These are phyloP conservation scores for Crithidia sp. DNA, from an alignment of 208 protist species.

Conservation along the genomic window DNA sequence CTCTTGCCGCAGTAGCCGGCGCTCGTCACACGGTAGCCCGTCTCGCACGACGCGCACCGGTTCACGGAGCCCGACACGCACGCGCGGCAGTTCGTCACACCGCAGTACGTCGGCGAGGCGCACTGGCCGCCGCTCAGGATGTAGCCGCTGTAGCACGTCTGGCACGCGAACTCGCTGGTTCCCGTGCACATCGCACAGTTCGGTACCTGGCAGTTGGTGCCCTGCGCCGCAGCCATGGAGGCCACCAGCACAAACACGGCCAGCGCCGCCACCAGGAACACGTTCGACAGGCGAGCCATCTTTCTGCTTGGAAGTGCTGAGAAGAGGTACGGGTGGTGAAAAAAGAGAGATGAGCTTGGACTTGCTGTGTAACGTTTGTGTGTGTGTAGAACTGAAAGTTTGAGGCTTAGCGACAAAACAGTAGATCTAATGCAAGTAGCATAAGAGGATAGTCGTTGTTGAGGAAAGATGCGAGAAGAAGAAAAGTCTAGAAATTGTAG, in stretches of 20 bases:
- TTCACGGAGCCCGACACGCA: constrained; percentile 7
- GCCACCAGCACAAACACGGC: constrained; percentile 10
- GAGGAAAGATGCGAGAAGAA: too few relatives aligned
- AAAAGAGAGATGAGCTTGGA: background rate
- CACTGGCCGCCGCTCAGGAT: constrained; percentile 12
- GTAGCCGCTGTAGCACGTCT: constrained; percentile 1
- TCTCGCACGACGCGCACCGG: constrained; percentile 11
- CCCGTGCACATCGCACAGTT: constrained; percentile 6
- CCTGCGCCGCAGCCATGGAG: background rate
- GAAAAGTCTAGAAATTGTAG: too few relatives aligned
- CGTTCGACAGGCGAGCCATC: background rate
- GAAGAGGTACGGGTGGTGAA: background rate
- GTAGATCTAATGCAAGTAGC: too few relatives aligned
- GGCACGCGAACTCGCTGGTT: constrained; percentile 3
- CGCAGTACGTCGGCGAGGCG: constrained; percentile 13
- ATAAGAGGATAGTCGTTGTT: too few relatives aligned
- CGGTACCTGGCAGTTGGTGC: constrained; percentile 14
- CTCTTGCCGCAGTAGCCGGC: constrained; percentile 1
- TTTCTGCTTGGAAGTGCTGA: background rate
- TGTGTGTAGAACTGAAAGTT: too few relatives aligned
- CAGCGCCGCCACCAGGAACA: constrained; percentile 7
- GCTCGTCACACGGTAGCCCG: constrained; percentile 4
- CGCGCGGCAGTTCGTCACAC: constrained; percentile 17
- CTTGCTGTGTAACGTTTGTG: too few relatives aligned
- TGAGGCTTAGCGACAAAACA: too few relatives aligned